Evolutionary conservation across 1,284 basidiomycete genomes (phyloP).

Genomic region (Sphagnurus paluster): DNA sequence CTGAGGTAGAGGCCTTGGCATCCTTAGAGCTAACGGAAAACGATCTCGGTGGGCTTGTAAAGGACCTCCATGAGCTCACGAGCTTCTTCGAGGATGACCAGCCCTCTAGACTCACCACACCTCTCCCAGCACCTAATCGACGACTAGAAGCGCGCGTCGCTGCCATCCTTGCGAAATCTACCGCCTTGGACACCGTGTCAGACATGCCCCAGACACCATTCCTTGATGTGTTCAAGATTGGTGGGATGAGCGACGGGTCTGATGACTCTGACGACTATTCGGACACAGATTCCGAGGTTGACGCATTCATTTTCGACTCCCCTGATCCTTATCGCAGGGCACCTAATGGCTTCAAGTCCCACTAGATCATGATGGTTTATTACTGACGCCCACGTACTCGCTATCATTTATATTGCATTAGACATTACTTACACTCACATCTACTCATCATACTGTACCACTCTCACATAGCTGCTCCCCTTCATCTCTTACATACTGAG

Average conservation of each 20-base stretch:
- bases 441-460: conserved; percentile 22
- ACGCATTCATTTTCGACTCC: conserved; percentile 72
- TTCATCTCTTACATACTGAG: no score
- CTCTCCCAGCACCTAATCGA: conserved; percentile 46
- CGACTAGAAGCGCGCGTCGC: conserved; percentile 75
- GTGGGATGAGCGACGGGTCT: conserved; percentile 38
- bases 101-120: conserved; percentile 21
- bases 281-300: conserved; percentile 60
- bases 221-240: conserved; percentile 72
- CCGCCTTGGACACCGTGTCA: conserved; percentile 44
- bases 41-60: conserved; percentile 83
- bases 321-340: conserved; percentile 39
- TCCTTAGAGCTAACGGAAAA: conserved; percentile 49
- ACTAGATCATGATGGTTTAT: conserved; percentile 25
- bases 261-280: conserved; percentile 52
- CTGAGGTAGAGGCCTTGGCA: conserved; percentile 47
- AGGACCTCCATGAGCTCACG: conserved; percentile 83
- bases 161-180: conserved; percentile 77
- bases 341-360: conserved; percentile 40
- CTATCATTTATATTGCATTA: conserved; percentile 13
- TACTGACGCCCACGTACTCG: background rate
- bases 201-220: conserved; percentile 74
- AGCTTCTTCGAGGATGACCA: conserved; percentile 78
- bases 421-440: conserved; percentile 19
- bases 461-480: conserved; percentile 5